Conservation (phyloP, 257 asterid species). For the Primulina tabacum region DNA sequence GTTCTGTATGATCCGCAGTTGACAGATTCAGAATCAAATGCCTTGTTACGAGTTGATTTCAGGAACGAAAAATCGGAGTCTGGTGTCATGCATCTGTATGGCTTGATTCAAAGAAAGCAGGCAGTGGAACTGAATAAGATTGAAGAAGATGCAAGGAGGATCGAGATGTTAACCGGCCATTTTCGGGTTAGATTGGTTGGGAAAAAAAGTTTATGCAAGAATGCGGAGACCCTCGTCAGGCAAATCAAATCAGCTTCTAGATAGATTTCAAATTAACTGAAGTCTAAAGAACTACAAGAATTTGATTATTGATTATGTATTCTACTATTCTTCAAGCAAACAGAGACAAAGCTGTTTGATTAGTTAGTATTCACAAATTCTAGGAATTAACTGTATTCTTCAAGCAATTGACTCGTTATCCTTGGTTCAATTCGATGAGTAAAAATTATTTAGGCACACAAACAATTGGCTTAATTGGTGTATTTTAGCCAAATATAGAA, state of each 20-base stretch:
- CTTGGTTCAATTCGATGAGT: no score
- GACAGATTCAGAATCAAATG: slow-evolving; percentile 46
- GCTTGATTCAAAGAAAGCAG: slow-evolving; percentile 53
- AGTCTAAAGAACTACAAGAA: no score
- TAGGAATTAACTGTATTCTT: background rate
- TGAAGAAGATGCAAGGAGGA: slow-evolving; percentile 64
- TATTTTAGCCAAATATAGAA: no score
- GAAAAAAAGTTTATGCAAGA: slow-evolving; percentile 42
- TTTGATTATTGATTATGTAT: no score
- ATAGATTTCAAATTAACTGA: background rate
- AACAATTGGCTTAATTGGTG: no score
- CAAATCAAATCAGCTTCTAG: slow-evolving; percentile 32
- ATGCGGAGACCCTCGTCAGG: slow-evolving; percentile 58
- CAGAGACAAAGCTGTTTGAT: background rate
- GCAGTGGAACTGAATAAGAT: slow-evolving; percentile 54
- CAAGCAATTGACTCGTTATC: no score
- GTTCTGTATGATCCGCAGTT: slow-evolving; percentile 58
- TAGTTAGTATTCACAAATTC: background rate
- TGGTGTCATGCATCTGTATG: slow-evolving; percentile 46
- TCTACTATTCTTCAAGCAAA: no score
- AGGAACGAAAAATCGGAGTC: slow-evolving; percentile 35
- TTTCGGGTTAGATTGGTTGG: slow-evolving; percentile 61
- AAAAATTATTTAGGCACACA: no score
- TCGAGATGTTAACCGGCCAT: slow-evolving; percentile 45
- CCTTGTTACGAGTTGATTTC: slow-evolving; percentile 54